phyloP scores from a whole-genome alignment of 2,329 filamentous ascomycete genomes.

The Exophiala sideris region DNA sequence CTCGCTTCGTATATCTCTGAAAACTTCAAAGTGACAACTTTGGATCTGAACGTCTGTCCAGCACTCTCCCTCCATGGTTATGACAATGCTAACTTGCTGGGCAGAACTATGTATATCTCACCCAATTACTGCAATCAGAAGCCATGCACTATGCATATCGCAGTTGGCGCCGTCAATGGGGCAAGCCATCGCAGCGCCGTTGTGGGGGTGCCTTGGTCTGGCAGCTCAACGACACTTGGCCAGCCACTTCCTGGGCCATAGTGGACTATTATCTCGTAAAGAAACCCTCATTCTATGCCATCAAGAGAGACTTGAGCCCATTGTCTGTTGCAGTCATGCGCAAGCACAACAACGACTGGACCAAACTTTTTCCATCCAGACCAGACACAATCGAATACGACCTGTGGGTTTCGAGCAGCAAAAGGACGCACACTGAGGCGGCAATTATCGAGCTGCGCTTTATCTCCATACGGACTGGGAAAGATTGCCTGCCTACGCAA shows the following conservation, averaged over 20 bases:
- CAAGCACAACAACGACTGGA: neutral
- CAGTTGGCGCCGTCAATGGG: conserved; percentile 50
- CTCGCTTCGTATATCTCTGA: conserved; percentile 85
- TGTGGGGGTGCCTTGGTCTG: conserved; percentile 47
- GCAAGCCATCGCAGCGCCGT: conserved; percentile 35
- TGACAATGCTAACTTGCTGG: too few relatives aligned
- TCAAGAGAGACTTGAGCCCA: neutral
- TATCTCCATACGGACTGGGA: conserved; percentile 52
- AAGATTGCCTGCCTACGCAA: conserved; percentile 50
- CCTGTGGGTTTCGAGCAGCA: conserved; percentile 53
- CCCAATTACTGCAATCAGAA: conserved; percentile 59
- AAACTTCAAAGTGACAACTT: conserved; percentile 63
- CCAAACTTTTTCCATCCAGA: neutral
- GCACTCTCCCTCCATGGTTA: neutral
- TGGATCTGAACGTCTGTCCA: conserved; percentile 36
- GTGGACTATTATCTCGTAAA: conserved; percentile 59
- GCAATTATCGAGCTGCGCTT: conserved; percentile 42
- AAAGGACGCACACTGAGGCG: conserved; percentile 24
- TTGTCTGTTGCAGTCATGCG: too few relatives aligned
- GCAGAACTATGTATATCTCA: conserved; percentile 64
- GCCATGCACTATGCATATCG: conserved; percentile 59
- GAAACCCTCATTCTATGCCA: conserved; percentile 58
- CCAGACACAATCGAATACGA: conserved; percentile 24
- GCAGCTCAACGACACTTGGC: conserved; percentile 54
- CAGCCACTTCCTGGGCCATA: conserved; percentile 61